Evolutionary conservation across 164 flowering plant genomes (phyloP), one percentile per base, ranked within the genome.

Genomic region (Magnolia kwangsiensis): DNA sequence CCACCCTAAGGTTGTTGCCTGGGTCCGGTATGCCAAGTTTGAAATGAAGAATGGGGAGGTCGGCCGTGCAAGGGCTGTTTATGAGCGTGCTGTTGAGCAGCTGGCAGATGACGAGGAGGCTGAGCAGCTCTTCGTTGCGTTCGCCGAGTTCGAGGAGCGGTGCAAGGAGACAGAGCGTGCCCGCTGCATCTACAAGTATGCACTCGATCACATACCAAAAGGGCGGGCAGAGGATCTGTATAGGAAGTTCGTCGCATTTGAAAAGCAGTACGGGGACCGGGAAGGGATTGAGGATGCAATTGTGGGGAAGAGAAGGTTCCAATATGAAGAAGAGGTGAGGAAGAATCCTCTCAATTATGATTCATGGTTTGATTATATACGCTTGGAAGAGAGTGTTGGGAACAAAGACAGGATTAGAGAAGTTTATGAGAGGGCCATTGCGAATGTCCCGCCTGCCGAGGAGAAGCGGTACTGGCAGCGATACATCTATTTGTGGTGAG

Each of bases 381-480:
- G 96, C 49, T 76, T 95, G 82, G 98, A 95, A 72, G 98, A 93
- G 77, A 90, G 87, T 79, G 90, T 82, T 8, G 97, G 97, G 11
- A 84, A 81, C 59, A 89, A 85, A 72, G 89, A 80, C 27, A 90
- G 92, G 81, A 83, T 89, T 64, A 86, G 97, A 75, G 99, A 96
- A 51, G 90, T 94, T 5, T 95, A 93, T 73, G 96, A 93, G 83
- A 78, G 97, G 14, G 99, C 99, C 0, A 95, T 95, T 75, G 94
- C 97, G 2, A 92, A 95, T 86, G 86, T 95, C 18, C 99, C 99
- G 63, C 98, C 96, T 0, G 98, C 97, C 51, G 89, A 88, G 80
- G 99, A 95, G 89, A 95, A 95, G 84, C 88, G 98, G 11, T 95
- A 91, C 58, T 96, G 99, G 99, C 97, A 94, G 74, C 87, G 97